phyloP scores from a whole-genome alignment of 176 grass and related monocot genomes.

The Elymus sibiricus region DNA sequence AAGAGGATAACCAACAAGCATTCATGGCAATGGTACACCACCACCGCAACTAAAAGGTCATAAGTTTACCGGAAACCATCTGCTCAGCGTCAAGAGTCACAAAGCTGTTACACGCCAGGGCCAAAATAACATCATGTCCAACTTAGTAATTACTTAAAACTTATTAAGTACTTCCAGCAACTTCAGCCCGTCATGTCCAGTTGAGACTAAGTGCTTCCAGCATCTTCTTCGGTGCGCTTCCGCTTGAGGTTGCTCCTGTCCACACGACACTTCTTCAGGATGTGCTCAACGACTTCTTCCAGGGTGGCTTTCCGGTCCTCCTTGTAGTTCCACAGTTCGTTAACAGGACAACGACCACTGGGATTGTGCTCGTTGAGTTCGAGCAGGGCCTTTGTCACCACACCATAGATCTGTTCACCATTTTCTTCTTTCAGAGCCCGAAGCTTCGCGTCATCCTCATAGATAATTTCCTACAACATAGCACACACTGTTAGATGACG shows the following conservation, averaged over 20 bases:
- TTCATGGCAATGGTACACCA: not conserved
- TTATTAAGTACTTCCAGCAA: not conserved
- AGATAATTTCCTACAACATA: too few relatives aligned
- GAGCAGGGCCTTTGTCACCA: not conserved
- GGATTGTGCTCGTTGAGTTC: not conserved
- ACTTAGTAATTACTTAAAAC: not conserved
- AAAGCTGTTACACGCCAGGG: not conserved
- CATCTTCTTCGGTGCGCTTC: not conserved
- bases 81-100: not conserved
- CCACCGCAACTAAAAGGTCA: not conserved
- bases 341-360: not conserved
- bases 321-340: not conserved
- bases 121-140: not conserved
- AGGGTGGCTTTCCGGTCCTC: not conserved
- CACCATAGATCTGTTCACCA: not conserved
- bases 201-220: not conserved
- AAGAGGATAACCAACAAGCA: not conserved
- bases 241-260: not conserved
- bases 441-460: too few relatives aligned
- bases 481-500: too few relatives aligned
- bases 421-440: too few relatives aligned
- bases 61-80: not conserved
- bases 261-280: not conserved
- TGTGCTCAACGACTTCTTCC: not conserved
- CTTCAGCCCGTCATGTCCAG: not conserved